These are phyloP conservation scores for Apodospora peruviana DNA, from an alignment of 495 filamentous ascomycete species.

Conservation along the genomic window DNA sequence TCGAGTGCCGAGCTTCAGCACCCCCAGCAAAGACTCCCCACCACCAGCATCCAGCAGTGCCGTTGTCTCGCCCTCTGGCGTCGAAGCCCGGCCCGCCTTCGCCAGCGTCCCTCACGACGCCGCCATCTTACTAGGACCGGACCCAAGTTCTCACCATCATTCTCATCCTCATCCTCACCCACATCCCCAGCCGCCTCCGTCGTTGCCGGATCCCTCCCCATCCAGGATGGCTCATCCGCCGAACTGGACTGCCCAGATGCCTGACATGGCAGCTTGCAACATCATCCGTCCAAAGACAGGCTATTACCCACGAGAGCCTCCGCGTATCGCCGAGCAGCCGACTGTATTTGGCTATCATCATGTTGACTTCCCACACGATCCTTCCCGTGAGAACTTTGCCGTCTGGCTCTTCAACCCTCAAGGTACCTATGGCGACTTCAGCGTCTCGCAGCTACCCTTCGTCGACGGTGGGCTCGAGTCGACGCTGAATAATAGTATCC, in stretches of 20 bases:
- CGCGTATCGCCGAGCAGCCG: conserved; percentile 28
- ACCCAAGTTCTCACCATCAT: conserved; percentile 26
- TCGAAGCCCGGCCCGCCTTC: conserved; percentile 30
- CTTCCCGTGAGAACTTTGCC: conserved; percentile 40
- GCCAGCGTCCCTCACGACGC: conserved; percentile 42
- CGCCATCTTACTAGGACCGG: conserved; percentile 38
- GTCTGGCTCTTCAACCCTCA: conserved; percentile 46
- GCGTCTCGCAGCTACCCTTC: conserved; percentile 38
- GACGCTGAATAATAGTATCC: conserved; percentile 45
- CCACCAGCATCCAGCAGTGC: conserved; percentile 13
- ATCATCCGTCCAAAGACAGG: conserved; percentile 39
- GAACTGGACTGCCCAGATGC: conserved; percentile 30
- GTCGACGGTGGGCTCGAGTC: conserved; percentile 46
- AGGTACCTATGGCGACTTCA: conserved; percentile 33
- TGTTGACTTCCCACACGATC: conserved; percentile 31
- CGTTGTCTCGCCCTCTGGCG: conserved; percentile 23
- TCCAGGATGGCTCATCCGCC: conserved; percentile 13
- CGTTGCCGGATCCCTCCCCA: conserved; percentile 15
- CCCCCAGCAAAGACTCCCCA: conserved; percentile 34
- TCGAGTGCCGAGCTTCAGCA: conserved; percentile 69
- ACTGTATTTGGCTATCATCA: conserved; percentile 29
- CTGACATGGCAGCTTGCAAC: conserved; percentile 30
- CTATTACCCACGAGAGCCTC: conserved; percentile 33
- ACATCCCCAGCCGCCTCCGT: too few species aligned
- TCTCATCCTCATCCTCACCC: too few species aligned